Conservation (phyloP, 2,329 filamentous ascomycete species). For the Metarhizium anisopliae region DNA sequence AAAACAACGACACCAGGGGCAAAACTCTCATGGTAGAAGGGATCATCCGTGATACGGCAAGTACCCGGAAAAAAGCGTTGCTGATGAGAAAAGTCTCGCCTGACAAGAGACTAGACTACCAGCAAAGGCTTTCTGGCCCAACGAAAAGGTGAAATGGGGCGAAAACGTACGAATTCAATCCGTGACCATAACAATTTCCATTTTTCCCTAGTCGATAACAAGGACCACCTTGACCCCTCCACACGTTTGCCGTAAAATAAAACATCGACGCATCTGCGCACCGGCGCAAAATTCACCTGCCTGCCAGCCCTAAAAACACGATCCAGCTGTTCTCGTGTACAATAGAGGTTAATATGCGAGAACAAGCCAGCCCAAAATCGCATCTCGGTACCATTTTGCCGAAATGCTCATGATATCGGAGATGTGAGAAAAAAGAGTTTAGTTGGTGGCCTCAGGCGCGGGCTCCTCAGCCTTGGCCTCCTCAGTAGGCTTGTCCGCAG, state of each 20-base stretch:
- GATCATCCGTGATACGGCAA: constrained; percentile 1
- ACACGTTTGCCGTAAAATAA: constrained; percentile 19
- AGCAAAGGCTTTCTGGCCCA: constrained; percentile 3
- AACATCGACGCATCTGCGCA: constrained; percentile 26
- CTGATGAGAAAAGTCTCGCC: not conserved
- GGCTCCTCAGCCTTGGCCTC: constrained; percentile 37
- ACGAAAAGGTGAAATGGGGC: constrained; percentile 3
- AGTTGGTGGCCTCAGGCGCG: constrained; percentile 41
- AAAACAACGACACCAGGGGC: constrained; percentile 1
- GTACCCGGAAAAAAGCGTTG: not conserved
- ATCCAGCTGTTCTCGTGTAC: constrained; percentile 15
- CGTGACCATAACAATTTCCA: constrained; percentile 7
- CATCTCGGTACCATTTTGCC: constrained; percentile 27
- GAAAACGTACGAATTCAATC: constrained; percentile 6
- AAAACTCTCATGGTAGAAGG: constrained; percentile 1
- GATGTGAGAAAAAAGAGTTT: constrained; percentile 26
- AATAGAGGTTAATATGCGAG: constrained; percentile 8
- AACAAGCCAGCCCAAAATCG: constrained; percentile 17
- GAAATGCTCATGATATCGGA: constrained; percentile 30
- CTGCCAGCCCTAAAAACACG: constrained; percentile 24
- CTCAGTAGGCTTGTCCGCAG: constrained; percentile 28
- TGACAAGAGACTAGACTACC: not conserved
- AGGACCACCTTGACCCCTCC: constrained; percentile 12
- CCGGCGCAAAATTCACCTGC: constrained; percentile 22
- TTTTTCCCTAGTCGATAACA: constrained; percentile 8